Evolutionary conservation across 805 yeast species (phyloP), one percentile per base, ranked within the genome.

Genomic region (Debaryomyces prosopidis): DNA sequence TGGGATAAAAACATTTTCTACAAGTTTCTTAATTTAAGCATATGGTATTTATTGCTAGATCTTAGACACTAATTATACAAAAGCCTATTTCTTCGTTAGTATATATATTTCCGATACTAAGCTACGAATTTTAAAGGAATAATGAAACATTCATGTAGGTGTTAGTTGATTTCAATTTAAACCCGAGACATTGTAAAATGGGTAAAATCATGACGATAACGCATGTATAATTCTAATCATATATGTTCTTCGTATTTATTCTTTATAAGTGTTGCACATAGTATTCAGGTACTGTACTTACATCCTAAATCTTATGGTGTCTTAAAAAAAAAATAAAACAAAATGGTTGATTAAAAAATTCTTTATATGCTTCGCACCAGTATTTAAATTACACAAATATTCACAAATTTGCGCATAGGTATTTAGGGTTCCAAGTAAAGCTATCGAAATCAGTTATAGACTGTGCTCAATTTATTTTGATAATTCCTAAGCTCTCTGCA

Each of bases 121-220:
- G 6, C 33, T 30, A 30, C 8, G 11, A 30, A 11, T n/a, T n/a
- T 30, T 30, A 12, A 30, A 30, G 33, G 33, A 30, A 30, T 30
- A 30, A 8, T 30, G 14, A 11, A 14, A 30, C 33, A 30, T 30
- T 30, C 76, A 71, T 71, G 54, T 60, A 52, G 65, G 75, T 71
- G 77, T 71, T 71, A 56, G 75, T 53, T 71, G 70, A 71, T 71
- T 71, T 71, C 77, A 68, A 40, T 46, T 58, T 59, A 48, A 54
- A 60, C 70, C 68, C 40, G 57, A 62, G 68, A 62, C 71, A 63
- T 60, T 64, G 65, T 60, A 44, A 53, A 60, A 55, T 46, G 39
- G 60, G 66, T 62, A 44, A 52, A 55, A 63, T 71, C 77, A 71
- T 70, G 77, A 71, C 76, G 75, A 71, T 71, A 71, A 71, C 77